Conservation (phyloP, 2,329 filamentous ascomycete species). For the Cylindrodendrum hubeiense region DNA sequence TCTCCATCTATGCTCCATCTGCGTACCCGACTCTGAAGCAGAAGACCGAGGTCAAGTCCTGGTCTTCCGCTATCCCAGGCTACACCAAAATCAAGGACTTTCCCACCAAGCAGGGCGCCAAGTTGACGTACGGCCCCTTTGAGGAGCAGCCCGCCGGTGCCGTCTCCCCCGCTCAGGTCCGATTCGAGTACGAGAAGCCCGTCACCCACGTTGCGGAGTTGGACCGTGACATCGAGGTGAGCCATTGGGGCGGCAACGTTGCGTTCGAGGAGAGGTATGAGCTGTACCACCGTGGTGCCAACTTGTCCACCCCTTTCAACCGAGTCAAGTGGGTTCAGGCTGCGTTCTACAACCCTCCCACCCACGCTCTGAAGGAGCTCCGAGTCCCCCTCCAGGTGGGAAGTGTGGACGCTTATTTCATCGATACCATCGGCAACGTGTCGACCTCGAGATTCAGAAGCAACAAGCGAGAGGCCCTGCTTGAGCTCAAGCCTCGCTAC, state of each 20-base stretch:
- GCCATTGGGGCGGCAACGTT: slow-evolving; percentile 97
- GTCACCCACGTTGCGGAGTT: slow-evolving; percentile 82
- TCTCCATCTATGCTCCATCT: slow-evolving; percentile 87
- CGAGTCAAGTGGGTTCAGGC: slow-evolving; percentile 81
- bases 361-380: slow-evolving; percentile 84
- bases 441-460: slow-evolving; percentile 91
- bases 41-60: slow-evolving; percentile 96
- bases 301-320: slow-evolving; percentile 78
- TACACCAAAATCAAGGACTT: slow-evolving; percentile 81
- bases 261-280: slow-evolving; percentile 96
- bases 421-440: slow-evolving; percentile 96
- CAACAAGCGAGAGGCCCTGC: slow-evolving; percentile 80
- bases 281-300: slow-evolving; percentile 87
- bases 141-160: slow-evolving; percentile 84
- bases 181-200: slow-evolving; percentile 96
- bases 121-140: slow-evolving; percentile 92
- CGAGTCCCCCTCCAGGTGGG: slow-evolving; percentile 83
- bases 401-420: slow-evolving; percentile 91
- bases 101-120: slow-evolving; percentile 86
- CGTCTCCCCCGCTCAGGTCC: slow-evolving; percentile 77
- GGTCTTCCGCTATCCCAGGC: slow-evolving; percentile 82
- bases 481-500: slow-evolving; percentile 94
- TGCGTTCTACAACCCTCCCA: slow-evolving; percentile 81
- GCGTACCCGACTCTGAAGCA: slow-evolving; percentile 91
- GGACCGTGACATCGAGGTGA: slow-evolving; percentile 93